These are phyloP conservation scores for Baffinella frigidus DNA, from an alignment of 208 protist species.

Conservation along the genomic window DNA sequence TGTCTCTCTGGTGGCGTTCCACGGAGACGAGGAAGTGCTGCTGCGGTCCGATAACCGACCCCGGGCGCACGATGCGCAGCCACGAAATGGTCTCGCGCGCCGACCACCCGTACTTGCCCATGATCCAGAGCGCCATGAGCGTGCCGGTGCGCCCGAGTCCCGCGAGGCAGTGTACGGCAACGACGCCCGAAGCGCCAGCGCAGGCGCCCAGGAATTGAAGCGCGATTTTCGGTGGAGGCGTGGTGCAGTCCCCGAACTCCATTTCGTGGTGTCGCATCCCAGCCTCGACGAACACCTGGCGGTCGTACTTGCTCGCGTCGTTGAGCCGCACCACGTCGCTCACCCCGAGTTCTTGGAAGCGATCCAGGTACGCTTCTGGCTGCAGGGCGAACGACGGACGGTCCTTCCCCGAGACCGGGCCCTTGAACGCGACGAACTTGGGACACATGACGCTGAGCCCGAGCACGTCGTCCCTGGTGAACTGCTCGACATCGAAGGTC, in stretches of 20 bases:
- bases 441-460: background rate
- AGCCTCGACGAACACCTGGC: slow-evolving; percentile 52
- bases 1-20: no score
- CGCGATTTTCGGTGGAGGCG: slow-evolving; percentile 57
- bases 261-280: slow-evolving; percentile 69
- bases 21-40: slow-evolving; percentile 67
- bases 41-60: slow-evolving; percentile 69
- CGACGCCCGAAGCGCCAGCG: slow-evolving; percentile 47
- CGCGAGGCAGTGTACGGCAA: slow-evolving; percentile 73
- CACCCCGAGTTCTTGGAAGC: slow-evolving; percentile 55
- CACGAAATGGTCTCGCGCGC: slow-evolving; percentile 67
- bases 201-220: slow-evolving; percentile 65
- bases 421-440: slow-evolving; percentile 28
- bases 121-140: slow-evolving; percentile 69
- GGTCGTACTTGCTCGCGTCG: slow-evolving; percentile 74
- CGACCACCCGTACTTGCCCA: slow-evolving; percentile 67
- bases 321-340: slow-evolving; percentile 75
- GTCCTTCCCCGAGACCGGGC: no score
- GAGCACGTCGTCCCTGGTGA: background rate
- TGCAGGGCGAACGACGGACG: no score
- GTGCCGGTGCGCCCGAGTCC: slow-evolving; percentile 73
- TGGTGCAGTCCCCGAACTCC: slow-evolving; percentile 67
- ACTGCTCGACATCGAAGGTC: background rate
- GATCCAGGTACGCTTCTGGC: no score
- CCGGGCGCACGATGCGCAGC: slow-evolving; percentile 68